These are phyloP conservation scores for Tolypocladium nubicola DNA, from an alignment of 2,329 filamentous ascomycete species.

Conservation along the genomic window DNA sequence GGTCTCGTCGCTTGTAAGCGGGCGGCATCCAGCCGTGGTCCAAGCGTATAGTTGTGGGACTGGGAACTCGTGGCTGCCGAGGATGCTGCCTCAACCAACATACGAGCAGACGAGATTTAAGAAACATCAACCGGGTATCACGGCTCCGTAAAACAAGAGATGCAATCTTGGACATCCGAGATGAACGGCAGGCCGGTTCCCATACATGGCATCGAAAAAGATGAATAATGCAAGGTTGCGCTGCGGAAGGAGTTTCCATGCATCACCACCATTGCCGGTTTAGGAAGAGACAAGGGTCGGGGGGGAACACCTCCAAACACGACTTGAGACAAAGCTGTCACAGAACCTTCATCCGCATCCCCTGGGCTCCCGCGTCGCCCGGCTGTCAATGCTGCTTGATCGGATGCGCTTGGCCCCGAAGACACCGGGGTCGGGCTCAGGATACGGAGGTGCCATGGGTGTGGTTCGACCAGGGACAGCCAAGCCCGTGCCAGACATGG, in stretches of 20 bases:
- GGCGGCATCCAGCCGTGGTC: background rate
- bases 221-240: background rate
- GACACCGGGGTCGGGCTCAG: background rate
- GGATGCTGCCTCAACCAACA: background rate
- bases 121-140: background rate
- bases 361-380: background rate
- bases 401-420: constrained; percentile 9
- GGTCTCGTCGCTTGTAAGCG: background rate
- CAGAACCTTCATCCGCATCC: constrained; percentile 9
- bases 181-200: background rate
- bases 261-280: background rate
- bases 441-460: constrained; percentile 1
- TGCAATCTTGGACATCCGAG: background rate
- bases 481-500: constrained; percentile 7
- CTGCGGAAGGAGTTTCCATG: background rate
- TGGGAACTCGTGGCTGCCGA: background rate
- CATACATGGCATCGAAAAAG: background rate
- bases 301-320: constrained; percentile 1
- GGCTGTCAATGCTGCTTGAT: background rate
- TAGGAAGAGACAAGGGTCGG: background rate
- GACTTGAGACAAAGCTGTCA: constrained; percentile 21
- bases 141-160: background rate
- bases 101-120: background rate
- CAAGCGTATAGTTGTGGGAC: background rate
- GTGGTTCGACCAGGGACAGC: background rate